Evolutionary conservation across 345 rosid species (phyloP), one percentile per base, ranked within the genome.

Genomic region (Durio zibethinus): DNA sequence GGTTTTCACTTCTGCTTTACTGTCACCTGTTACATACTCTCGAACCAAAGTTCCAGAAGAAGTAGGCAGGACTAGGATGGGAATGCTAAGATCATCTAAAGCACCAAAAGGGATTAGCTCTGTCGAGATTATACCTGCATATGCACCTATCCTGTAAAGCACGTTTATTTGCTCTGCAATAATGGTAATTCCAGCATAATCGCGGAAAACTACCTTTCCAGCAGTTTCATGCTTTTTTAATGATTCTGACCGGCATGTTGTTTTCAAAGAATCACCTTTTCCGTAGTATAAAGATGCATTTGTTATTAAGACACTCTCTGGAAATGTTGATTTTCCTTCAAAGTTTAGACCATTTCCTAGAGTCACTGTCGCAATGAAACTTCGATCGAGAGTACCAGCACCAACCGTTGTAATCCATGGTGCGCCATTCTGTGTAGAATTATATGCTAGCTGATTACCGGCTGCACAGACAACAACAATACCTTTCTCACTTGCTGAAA

Each of bases 331-430:
- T 65, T 20, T n/a, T 38, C 70, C 70, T 65, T 65, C 70, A 0
- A 65, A 40, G 10, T 29, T 65, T 65, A 9, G 29, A 2, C 31
- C 7, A n/a, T 65, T 65, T n/a, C 70, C 70, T 65, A 65, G 31
- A 65, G 70, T 65, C 7, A 65, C 70, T 23, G 48, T 65, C 4
- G 48, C 70, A n/a, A 4, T 38, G 48, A 65, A 65, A 38, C 70
- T 65, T 21, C 48, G 48, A 38, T 65, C 70, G n/a, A 65, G 18
- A n/a, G 70, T 65, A 43, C 71, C 70, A 0, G 70, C 70, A 5
- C 70, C 47, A 65, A 65, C 70, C 0, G 70, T 65, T 65, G 70
- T 65, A 38, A 65, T 65, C 70, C 70, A 65, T 10, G 70, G 70
- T 21, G 70, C 48, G 0, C 25, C 47, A 65, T 65, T 65, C 15